phyloP scores from a whole-genome alignment of 768 basidiomycete genomes.

The Naganishia vaughanmartiniae region DNA sequence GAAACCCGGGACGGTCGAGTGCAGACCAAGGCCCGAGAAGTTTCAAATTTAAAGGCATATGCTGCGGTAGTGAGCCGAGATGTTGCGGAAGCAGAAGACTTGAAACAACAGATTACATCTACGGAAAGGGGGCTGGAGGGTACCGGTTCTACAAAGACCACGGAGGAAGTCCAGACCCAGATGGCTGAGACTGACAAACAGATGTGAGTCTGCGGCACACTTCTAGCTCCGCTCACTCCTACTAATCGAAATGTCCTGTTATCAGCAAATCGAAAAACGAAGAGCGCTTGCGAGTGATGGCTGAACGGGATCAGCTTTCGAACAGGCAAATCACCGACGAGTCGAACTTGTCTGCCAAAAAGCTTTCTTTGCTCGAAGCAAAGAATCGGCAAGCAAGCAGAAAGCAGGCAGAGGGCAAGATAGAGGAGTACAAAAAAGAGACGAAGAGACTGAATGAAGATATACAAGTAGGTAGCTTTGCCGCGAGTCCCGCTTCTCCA shows the following conservation, averaged over 20 bases:
- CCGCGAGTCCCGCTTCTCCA: neutral
- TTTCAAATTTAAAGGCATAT: neutral
- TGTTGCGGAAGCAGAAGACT: slow-evolving; percentile 50
- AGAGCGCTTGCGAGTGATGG: slow-evolving; percentile 2
- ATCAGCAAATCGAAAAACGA: slow-evolving; percentile 26
- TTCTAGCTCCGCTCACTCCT: neutral
- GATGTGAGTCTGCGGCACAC: slow-evolving; percentile 1
- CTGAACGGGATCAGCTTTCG: slow-evolving; percentile 15
- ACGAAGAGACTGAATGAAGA: slow-evolving; percentile 7
- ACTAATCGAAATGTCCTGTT: neutral
- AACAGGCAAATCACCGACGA: neutral
- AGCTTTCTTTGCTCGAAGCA: neutral
- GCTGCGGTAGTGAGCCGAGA: slow-evolving; percentile 41
- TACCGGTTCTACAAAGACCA: slow-evolving; percentile 75
- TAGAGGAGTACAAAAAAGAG: slow-evolving; percentile 12
- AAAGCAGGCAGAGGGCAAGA: slow-evolving; percentile 14
- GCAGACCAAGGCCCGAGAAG: neutral
- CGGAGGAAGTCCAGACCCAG: slow-evolving; percentile 79
- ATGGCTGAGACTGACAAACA: slow-evolving; percentile 32
- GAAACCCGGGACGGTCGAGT: neutral
- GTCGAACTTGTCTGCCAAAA: neutral
- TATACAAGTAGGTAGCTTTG: slow-evolving; percentile 4
- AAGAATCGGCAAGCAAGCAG: slow-evolving; percentile 6
- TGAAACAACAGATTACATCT: slow-evolving; percentile 62
- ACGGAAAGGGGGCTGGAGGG: slow-evolving; percentile 68